Percentiles rank a stretch among this genome's conserved stretches.
These are phyloP conservation scores for Lodderomyces theae DNA, from an alignment of 1,139 yeast species.

Conservation along the genomic window DNA sequence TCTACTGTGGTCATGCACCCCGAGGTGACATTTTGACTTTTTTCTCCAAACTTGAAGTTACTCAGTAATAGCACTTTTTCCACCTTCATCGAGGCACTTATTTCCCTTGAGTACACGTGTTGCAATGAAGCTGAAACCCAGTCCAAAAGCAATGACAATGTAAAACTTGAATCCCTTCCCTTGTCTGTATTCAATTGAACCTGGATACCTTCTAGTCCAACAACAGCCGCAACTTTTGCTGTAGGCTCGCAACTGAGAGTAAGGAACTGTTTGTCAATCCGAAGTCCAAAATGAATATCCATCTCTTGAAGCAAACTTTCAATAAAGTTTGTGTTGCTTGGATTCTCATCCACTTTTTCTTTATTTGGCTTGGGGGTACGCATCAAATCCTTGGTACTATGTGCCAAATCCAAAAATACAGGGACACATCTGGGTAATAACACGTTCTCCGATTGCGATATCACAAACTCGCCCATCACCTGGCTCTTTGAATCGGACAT, in stretches of 20 bases:
- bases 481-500: slow-evolving; percentile 30
- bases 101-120: slow-evolving; percentile 86
- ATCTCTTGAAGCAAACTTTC: slow-evolving; percentile 45
- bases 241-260: slow-evolving; percentile 88
- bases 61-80: slow-evolving; percentile 45
- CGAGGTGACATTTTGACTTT: slow-evolving; percentile 45
- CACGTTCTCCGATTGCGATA: slow-evolving; percentile 72
- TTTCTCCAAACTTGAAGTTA: slow-evolving; percentile 36
- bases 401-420: slow-evolving; percentile 58
- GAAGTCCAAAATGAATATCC: slow-evolving; percentile 62
- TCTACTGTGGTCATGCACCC: slow-evolving; percentile 56
- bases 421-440: slow-evolving; percentile 78
- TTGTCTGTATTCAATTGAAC: slow-evolving; percentile 54
- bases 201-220: slow-evolving; percentile 64
- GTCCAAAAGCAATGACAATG: slow-evolving; percentile 42
- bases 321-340: slow-evolving; percentile 26
- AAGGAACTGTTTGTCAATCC: slow-evolving; percentile 69
- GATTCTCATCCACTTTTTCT: slow-evolving; percentile 12
- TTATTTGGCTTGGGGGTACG: slow-evolving; percentile 12
- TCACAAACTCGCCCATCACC: slow-evolving; percentile 52
- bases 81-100: slow-evolving; percentile 72
- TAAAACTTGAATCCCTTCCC: slow-evolving; percentile 28
- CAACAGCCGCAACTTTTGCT: slow-evolving; percentile 86
- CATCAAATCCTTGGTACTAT: slow-evolving; percentile 44
- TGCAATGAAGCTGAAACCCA: slow-evolving; percentile 70